Base-by-base conservation (phyloP, 78 protist species). In the Dictyostelium purpureum region DNA sequence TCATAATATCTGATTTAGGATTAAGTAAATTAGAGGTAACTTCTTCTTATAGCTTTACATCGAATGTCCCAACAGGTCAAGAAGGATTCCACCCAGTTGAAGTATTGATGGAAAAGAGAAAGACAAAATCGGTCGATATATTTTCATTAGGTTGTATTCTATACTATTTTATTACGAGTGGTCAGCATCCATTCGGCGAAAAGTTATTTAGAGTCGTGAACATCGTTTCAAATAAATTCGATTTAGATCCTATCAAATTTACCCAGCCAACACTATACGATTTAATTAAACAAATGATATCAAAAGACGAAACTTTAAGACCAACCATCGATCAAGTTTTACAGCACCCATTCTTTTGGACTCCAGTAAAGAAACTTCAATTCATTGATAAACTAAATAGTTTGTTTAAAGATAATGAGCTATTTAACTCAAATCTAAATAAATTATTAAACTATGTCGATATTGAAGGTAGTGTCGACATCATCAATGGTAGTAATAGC, bases 51-150 rank as follows among this genome's bases (percentile, higher is more conserved):
- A 33, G 73, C 24, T 57, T 26, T 21, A 57, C 81, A 6, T 45
- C 45, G 37, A 67, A 83, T 73, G 35, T 67, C 1, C 91, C 91
- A 38, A 66, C 91, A 19, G 91, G 91, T 16, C 73, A 54, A 6
- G 91, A 77, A 2, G 91, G 91, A 2, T 83, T 24, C 47, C 91
- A 83, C 43, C 91, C 91, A 16, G 91, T 57, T 2, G 91, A 83
- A 42, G 75, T 73, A 14, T n/a, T 83, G 18, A 38, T 73, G 4
- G 69, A 73, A 16, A 57, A 83, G 43, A 49, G 91, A 1, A 83
- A 83, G 43, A 83, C 91, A 1, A 83, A 73, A 16, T 38, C 91
- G 10, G 42, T 83, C 33, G 91, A 83, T 59, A 43, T 83, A 18
- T 83, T 83, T 37, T 83, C 91, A 2, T 51, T 83, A 12, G 91